Conservation (phyloP, 768 basidiomycete genomes). For the Pisolithus albus region DNA sequence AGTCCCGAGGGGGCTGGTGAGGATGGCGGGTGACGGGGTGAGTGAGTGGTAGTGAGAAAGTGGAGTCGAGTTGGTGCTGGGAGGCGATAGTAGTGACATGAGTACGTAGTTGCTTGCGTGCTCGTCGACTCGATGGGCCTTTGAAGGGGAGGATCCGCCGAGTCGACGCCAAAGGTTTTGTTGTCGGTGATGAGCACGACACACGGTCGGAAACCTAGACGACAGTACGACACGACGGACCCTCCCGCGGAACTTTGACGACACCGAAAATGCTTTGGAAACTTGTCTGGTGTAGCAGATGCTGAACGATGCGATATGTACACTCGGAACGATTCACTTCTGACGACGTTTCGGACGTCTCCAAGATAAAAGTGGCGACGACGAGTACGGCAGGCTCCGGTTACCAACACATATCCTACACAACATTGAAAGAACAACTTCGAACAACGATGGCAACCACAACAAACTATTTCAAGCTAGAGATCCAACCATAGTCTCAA, state of each 20-base stretch:
- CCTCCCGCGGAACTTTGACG: slow-evolving; percentile 24
- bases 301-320: too few species aligned
- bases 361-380: neutral
- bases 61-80: slow-evolving; percentile 25
- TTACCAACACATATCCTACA: neutral
- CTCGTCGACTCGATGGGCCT: neutral
- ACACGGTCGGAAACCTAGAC: slow-evolving; percentile 35
- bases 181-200: slow-evolving; percentile 22
- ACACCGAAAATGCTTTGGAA: neutral
- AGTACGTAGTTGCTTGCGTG: slow-evolving; percentile 7
- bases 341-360: too few species aligned
- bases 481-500: neutral
- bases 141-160: slow-evolving; percentile 45
- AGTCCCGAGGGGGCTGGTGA: slow-evolving; percentile 15
- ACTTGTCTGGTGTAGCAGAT: too few species aligned
- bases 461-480: neutral
- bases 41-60: slow-evolving; percentile 29
- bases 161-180: slow-evolving; percentile 39
- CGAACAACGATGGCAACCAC: neutral
- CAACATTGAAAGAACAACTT: neutral
- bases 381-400: neutral
- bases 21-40: slow-evolving; percentile 20
- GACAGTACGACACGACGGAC: slow-evolving; percentile 39
- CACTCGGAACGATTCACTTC: too few species aligned
- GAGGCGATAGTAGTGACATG: slow-evolving; percentile 21